Percentiles rank a stretch among this genome's conserved stretches.
These are phyloP conservation scores for Backusella circina DNA, from an alignment of 192 early-diverging fungal species.

Conservation along the genomic window DNA sequence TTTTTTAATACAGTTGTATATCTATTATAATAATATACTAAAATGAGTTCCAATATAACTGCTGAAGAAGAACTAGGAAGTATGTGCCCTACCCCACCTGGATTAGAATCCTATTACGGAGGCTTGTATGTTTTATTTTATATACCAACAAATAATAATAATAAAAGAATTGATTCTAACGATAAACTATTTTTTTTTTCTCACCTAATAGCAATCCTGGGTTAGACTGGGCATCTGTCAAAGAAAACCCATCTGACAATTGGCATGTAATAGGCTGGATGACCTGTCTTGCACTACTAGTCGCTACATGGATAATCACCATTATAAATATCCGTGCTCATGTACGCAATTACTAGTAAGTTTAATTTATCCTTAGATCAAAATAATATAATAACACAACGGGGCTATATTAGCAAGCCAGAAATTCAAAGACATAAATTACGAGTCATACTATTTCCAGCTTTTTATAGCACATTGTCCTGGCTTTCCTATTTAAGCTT, in stretches of 20 bases:
- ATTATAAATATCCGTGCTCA: slow-evolving; percentile 6
- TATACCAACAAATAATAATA: neutral
- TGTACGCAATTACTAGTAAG: slow-evolving; percentile 32
- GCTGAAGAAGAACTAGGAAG: neutral
- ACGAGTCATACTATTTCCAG: slow-evolving; percentile 31
- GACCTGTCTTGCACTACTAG: slow-evolving; percentile 6
- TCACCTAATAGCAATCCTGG: neutral
- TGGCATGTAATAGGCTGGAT: slow-evolving; percentile 36
- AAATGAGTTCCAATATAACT: neutral
- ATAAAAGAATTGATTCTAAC: neutral
- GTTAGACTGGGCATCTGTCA: neutral
- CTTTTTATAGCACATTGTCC: slow-evolving; percentile 27
- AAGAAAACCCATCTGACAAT: neutral
- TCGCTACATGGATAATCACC: slow-evolving; percentile 19
- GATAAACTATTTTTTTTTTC: neutral
- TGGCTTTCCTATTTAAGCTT: slow-evolving; percentile 27
- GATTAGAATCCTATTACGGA: neutral
- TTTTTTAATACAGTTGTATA: neutral
- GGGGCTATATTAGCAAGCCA: slow-evolving; percentile 25
- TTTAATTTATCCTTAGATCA: neutral
- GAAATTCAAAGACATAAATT: slow-evolving; percentile 35
- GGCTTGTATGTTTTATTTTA: neutral
- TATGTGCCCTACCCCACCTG: neutral
- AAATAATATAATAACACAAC: neutral
- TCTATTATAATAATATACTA: neutral